phyloP scores from a whole-genome alignment of 106 monocot species.

The Narthecium ossifragum region DNA sequence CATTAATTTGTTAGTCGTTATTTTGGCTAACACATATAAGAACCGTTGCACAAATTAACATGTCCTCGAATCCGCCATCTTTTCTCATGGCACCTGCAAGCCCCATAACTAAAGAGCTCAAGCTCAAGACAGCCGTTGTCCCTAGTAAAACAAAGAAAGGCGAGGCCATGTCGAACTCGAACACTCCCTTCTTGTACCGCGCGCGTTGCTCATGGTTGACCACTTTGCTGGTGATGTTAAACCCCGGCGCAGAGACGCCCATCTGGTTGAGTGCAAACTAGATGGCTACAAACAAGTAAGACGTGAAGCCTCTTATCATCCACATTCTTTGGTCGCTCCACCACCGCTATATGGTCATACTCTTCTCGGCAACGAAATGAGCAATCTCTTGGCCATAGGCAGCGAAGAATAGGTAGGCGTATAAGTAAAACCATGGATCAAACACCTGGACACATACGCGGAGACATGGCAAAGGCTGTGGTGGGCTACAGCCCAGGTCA shows the following conservation, averaged over 20 bases:
- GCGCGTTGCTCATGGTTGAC: slow-evolving; percentile 24
- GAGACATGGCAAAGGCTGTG: too few species aligned
- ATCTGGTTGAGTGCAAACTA: slow-evolving; percentile 31
- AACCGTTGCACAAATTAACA: slow-evolving; percentile 53
- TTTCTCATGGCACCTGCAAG: slow-evolving; percentile 10
- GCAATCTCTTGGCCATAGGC: slow-evolving; percentile 36
- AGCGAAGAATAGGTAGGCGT: slow-evolving; percentile 50
- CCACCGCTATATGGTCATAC: slow-evolving; percentile 44
- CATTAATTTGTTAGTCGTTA: too few species aligned
- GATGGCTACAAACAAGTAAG: slow-evolving; percentile 27
- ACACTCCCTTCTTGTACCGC: slow-evolving; percentile 35
- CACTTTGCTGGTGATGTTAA: slow-evolving; percentile 65
- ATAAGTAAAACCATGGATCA: slow-evolving; percentile 44
- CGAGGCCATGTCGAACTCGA: slow-evolving; percentile 46
- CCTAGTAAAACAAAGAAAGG: slow-evolving; percentile 46
- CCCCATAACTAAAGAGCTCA: slow-evolving; percentile 30
- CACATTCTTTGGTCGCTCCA: slow-evolving; percentile 86
- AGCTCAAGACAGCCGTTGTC: slow-evolving; percentile 34
- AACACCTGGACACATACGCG: too few species aligned
- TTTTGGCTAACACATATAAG: slow-evolving; percentile 50
- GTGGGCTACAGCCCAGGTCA: too few species aligned
- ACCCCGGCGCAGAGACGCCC: slow-evolving; percentile 32
- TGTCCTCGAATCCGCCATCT: slow-evolving; percentile 16
- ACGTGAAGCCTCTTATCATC: slow-evolving; percentile 59
- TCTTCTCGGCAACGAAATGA: slow-evolving; percentile 24